Base-by-base conservation (phyloP, 495 filamentous ascomycete genomes). In the Daldinia caldariorum region DNA sequence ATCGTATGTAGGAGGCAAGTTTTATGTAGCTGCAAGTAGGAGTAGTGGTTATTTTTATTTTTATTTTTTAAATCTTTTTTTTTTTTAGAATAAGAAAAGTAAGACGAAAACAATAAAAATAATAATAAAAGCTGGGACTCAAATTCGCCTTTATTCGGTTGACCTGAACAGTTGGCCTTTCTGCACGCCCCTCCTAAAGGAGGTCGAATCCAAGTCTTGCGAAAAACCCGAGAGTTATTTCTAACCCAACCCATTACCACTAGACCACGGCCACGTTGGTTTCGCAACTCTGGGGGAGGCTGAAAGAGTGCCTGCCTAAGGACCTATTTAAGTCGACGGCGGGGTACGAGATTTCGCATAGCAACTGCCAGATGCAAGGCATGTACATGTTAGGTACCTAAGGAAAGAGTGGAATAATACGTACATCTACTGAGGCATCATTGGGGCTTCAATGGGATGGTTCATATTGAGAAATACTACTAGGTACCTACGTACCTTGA, bases 161-260 rank as follows among this genome's bases (percentile, higher is more conserved):
- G 43, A 22, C 16, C 43, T 7, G 43, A 47, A 47, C 43, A 47
- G 43, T 9, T 47, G 43, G 43, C 43, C 43, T 45, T n/a, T n/a
- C 18, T 47, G 43, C 43, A 35, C 16, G 43, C 43, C 16, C 18
- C 43, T 47, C 43, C 9, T 10, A 18, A 16, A 10, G 18, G 6
- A 18, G n/a, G n/a, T 47, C 43, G 43, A 47, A 47, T n/a, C 41
- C 6, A 47, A 1, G 16, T 12, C 16, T 18, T 22, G 10, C 43
- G 43, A 47, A 47, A 47, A 47, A 47, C 16, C 18, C 43, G 43
- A 18, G 43, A 47, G 18, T 47, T 47, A 22, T 47, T 47, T 47
- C 43, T 47, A 20, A 20, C 8, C 43, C 43, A 9, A 47, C 43
- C 20, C 16, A 20, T 47, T 47, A 18, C 43, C 43, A 47, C 43